phyloP scores from a whole-genome alignment of 2,329 filamentous ascomycete genomes.

The Beauveria sp. region DNA sequence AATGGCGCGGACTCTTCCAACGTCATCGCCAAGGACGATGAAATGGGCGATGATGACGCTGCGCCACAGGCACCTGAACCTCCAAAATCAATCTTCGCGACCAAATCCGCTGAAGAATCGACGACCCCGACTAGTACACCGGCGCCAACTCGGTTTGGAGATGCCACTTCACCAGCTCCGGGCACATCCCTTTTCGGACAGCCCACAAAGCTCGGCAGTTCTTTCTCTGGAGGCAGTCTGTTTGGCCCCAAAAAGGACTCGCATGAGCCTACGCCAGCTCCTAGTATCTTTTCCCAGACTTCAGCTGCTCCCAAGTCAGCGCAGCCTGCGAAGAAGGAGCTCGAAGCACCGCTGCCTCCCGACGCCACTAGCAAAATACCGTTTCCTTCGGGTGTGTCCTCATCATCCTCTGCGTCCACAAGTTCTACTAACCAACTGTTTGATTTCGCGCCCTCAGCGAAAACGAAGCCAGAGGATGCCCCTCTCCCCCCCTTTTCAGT shows the following conservation, averaged over 20 bases:
- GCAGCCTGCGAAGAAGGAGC: slow-evolving; percentile 28
- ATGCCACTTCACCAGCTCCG: slow-evolving; percentile 27
- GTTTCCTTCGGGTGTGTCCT: slow-evolving; percentile 37
- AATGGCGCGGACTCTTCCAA: slow-evolving; percentile 29
- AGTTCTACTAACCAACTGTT: slow-evolving; percentile 21
- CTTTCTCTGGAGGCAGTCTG: slow-evolving; percentile 16
- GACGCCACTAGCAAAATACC: slow-evolving; percentile 42
- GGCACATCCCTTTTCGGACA: slow-evolving; percentile 27
- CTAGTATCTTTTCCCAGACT: slow-evolving; percentile 17
- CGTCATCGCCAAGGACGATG: slow-evolving; percentile 38
- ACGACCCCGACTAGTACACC: slow-evolving; percentile 46
- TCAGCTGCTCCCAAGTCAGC: slow-evolving; percentile 23
- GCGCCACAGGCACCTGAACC: background rate
- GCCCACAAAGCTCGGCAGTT: slow-evolving; percentile 20
- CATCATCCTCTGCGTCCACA: slow-evolving; percentile 37
- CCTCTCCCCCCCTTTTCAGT: slow-evolving; percentile 13
- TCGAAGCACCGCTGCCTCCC: slow-evolving; percentile 34
- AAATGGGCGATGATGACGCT: slow-evolving; percentile 39
- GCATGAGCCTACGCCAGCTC: slow-evolving; percentile 18
- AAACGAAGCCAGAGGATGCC: slow-evolving; percentile 12
- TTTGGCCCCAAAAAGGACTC: slow-evolving; percentile 22
- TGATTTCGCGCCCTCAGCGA: slow-evolving; percentile 20
- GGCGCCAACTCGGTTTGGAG: slow-evolving; percentile 39
- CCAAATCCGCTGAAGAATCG: slow-evolving; percentile 19
- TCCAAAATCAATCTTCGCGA: slow-evolving; percentile 24